These are phyloP conservation scores for Prunus yedoensis DNA, from an alignment of 331 rosid genomes.

Conservation along the genomic window DNA sequence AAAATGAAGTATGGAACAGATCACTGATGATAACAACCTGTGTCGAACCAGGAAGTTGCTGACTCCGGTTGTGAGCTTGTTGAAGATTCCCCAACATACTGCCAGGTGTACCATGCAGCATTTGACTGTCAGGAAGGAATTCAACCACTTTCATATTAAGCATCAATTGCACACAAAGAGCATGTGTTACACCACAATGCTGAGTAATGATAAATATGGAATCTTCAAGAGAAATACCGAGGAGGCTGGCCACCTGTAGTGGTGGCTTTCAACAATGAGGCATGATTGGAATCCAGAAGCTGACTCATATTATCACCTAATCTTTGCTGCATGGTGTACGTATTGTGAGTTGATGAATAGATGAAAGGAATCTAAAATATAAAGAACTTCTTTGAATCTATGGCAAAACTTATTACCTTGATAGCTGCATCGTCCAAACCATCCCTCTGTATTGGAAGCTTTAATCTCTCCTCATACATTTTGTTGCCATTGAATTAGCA, in stretches of 20 bases:
- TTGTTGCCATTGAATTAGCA: conserved; percentile 43
- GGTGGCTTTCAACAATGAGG: conserved; percentile 41
- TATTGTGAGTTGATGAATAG: conserved; percentile 16
- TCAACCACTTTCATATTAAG: conserved; percentile 26
- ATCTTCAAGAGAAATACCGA: conserved; percentile 46
- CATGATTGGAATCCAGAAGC: conserved; percentile 44
- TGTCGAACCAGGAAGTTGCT: conserved; percentile 44
- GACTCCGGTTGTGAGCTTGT: conserved; percentile 48
- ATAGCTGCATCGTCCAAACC: conserved; percentile 41
- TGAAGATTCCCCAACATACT: conserved; percentile 43
- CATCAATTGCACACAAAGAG: conserved; percentile 4
- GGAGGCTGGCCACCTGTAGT: conserved; percentile 51
- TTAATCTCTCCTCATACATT: conserved; percentile 46
- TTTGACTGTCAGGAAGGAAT: conserved; percentile 49
- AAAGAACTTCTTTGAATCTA: conserved; percentile 21
- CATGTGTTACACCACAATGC: conserved; percentile 16
- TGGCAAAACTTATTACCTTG: conserved; percentile 39
- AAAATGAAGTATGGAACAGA: conserved; percentile 11
- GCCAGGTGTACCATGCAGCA: conserved; percentile 37
- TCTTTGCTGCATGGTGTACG: conserved; percentile 52
- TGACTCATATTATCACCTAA: conserved; percentile 39
- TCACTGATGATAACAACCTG: conserved; percentile 31
- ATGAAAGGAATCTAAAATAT: conserved; percentile 8
- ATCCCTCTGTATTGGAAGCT: conserved; percentile 50
- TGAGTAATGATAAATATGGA: conserved; percentile 14